Base-by-base conservation (phyloP, 257 asterid species). In the Pogostemon cablin region DNA sequence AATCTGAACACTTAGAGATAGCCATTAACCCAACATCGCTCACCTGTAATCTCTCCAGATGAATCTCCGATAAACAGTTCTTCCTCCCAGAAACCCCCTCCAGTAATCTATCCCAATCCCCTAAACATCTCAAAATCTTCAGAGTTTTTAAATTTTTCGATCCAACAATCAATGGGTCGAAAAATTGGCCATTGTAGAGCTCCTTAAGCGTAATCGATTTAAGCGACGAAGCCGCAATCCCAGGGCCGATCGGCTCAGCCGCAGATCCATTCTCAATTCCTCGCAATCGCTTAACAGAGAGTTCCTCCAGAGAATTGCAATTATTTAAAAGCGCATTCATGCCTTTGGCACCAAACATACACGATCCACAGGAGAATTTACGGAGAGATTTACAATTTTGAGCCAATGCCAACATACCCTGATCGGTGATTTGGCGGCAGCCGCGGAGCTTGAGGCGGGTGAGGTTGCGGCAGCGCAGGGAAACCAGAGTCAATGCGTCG, bases 321-420 rank as follows among this genome's bases (percentile, higher is more conserved):
- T 92, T 72, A 60, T 80, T 79, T 64, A 92, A 74, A 43, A 92
- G 78, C 41, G 95, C 95, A 57, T 92, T 92, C 93, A 92, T 82
- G 38, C 96, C 98, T 67, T 85, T 88, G 5, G 95, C 87, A 2
- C 98, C 98, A 56, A 92, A 92, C 82, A 78, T 77, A 74, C 98
- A 89, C 48, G 92, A 83, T 15, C 90, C 91, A 48, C 90, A 85
- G 7, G 98, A 92, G 47, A 92, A 82, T 67, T 89, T 89, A 74
- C 80, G 88, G 67, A 92, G 65, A 9, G 67, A 74, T 60, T 77
- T 86, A 62, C 96, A 92, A 50, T 89, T 89, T 61, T 50, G 68
- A 4, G 86, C 93, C 53, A 92, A 72, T 54, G 81, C 77, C 5
- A 83, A 50, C 95, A 92, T 83, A 8, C 97, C 97, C 7, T 77